Conservation (phyloP, 1,284 basidiomycete genomes). For the Mycena sp. region DNA sequence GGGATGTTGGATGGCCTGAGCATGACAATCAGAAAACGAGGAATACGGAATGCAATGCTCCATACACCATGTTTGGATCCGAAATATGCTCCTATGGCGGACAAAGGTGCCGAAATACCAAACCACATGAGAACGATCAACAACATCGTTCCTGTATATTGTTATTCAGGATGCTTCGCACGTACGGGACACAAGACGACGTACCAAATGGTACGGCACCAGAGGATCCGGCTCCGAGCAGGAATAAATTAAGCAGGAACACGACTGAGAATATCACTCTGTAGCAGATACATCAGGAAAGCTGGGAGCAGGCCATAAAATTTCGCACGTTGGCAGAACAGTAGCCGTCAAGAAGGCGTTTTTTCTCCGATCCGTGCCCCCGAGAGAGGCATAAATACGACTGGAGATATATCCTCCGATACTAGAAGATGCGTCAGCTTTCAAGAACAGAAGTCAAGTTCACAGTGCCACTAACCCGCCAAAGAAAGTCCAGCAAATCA, state of each 20-base stretch:
- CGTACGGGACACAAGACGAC: constrained; percentile 28
- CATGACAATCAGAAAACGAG: constrained; percentile 8
- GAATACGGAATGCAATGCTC: constrained; percentile 4
- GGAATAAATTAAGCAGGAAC: constrained; percentile 88
- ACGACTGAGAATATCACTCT: constrained; percentile 85
- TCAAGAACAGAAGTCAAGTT: constrained; percentile 5
- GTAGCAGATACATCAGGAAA: constrained; percentile 2
- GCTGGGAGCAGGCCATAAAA: neutral
- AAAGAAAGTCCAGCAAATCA: constrained; percentile 96
- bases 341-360: constrained; percentile 91
- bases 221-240: constrained; percentile 87
- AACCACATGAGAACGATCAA: constrained; percentile 95
- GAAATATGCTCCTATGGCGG: constrained; percentile 77
- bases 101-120: constrained; percentile 90
- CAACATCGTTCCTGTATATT: constrained; percentile 80
- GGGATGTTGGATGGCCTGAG: constrained; percentile 77
- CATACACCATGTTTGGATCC: constrained; percentile 90
- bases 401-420: constrained; percentile 92
- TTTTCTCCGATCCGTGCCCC: constrained; percentile 83
- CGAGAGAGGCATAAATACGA: constrained; percentile 85
- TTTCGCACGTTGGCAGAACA: constrained; percentile 82
- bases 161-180: constrained; percentile 4
- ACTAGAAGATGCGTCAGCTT: constrained; percentile 46
- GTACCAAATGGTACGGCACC: constrained; percentile 95
- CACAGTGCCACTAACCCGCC: constrained; percentile 66